Evolutionary conservation across 345 rosid species (phyloP), one percentile per base, ranked within the genome.

Genomic region (Eutrema heterophyllum): DNA sequence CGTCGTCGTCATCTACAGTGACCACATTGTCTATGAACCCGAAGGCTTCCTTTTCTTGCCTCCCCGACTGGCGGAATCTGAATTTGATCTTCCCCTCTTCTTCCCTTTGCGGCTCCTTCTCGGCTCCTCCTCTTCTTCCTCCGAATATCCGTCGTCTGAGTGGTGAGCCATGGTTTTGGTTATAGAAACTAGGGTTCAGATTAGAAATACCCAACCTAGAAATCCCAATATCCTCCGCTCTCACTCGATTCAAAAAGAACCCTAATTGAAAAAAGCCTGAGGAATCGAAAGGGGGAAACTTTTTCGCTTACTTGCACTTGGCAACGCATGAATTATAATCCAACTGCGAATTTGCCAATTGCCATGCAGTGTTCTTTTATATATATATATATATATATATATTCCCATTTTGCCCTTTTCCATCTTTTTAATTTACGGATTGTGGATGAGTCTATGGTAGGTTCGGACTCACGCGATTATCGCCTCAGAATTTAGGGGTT

Each of bases 31-130:
- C 98, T 41, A 90, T 72, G 70, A 84, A 5, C 40, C 71, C 13
- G 74, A 70, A 11, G 84, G 30, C 79, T 82, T 73, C 61, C 56
- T 83, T 75, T 77, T 85, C 57, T 64, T 78, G 10, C 83, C 79
- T 6, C 81, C 70, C 1, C 80, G 77, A 15, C 73, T 75, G 41
- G 73, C 85, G 18, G 79, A 83, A 9, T 86, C 87, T 0, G 84
- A 88, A 57, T 77, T 78, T 21, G 92, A 89, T 84, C 95, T 83
- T 79, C 84, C 68, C 64, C 98, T 68, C 85, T 92, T 92, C 79
- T 36, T 78, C 32, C 53, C 63, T 33, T 38, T 64, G 48, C 50
- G 74, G 59, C 9, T 82, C 38, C 24, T 78, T 52, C 32, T 75
- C n/a, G 65, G 65, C 18, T 81, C 85, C 15, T 84, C 88, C 8